Conservation (phyloP, 106 monocot species). For the Apostasia shenzhenica region DNA sequence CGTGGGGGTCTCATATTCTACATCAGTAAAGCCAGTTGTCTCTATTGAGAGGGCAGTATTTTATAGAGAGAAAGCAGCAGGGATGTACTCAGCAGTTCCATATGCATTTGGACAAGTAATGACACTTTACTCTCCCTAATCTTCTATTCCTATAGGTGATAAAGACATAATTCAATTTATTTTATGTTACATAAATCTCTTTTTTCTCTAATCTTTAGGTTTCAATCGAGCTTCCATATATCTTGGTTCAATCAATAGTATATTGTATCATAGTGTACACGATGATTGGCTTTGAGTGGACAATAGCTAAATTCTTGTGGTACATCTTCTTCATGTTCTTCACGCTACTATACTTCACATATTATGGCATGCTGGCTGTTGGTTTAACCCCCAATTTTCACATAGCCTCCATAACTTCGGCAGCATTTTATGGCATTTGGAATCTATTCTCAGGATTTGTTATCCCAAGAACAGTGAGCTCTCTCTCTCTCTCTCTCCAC, state of each 20-base stretch:
- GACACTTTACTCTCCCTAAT: background rate
- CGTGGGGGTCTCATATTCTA: conserved; percentile 30
- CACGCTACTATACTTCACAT: conserved; percentile 10
- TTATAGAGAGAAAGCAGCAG: conserved; percentile 52
- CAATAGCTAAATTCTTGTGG: conserved; percentile 5
- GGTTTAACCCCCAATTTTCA: conserved; percentile 8
- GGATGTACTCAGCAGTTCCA: conserved; percentile 59
- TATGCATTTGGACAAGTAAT: conserved; percentile 45
- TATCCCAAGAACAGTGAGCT: conserved; percentile 8
- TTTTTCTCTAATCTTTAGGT: background rate
- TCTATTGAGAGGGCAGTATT: conserved; percentile 44
- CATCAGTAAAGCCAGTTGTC: conserved; percentile 40
- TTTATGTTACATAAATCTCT: too few relatives aligned
- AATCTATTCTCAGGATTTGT: conserved; percentile 9
- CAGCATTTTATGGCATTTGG: conserved; percentile 14
- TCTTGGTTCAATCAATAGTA: conserved; percentile 1
- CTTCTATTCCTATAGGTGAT: too few relatives aligned
- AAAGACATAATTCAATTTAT: too few relatives aligned
- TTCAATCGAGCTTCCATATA: background rate
- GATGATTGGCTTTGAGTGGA: conserved; percentile 7
- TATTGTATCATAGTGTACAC: conserved; percentile 8
- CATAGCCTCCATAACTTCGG: conserved; percentile 11
- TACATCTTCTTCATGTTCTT: conserved; percentile 11
- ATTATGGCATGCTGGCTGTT: conserved; percentile 13
- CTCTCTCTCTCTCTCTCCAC: background rate